These are phyloP conservation scores for Metschnikowia hibisci DNA, from an alignment of 805 yeast genomes.

Conservation along the genomic window DNA sequence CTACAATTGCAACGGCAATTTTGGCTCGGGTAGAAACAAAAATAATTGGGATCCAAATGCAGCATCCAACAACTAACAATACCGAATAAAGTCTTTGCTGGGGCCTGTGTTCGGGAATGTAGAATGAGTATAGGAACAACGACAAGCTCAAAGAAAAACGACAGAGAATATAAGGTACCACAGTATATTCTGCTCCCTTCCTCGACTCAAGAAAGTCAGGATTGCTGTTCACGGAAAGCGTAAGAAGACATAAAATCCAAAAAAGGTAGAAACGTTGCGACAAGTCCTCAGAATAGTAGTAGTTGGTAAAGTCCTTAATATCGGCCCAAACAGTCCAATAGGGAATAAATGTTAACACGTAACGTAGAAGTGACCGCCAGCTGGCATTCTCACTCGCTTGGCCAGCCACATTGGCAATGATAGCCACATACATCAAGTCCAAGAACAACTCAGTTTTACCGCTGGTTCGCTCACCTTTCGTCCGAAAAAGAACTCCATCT, in stretches of 20 bases:
- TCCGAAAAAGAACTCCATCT: slow-evolving; percentile 52
- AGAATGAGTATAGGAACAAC: slow-evolving; percentile 40
- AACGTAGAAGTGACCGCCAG: slow-evolving; percentile 45
- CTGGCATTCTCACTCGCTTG: slow-evolving; percentile 48
- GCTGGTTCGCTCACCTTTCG: slow-evolving; percentile 51
- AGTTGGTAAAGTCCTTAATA: slow-evolving; percentile 59
- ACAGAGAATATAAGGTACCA: slow-evolving; percentile 48
- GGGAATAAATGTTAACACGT: slow-evolving; percentile 50
- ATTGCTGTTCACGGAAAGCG: slow-evolving; percentile 49
- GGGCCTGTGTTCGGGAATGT: slow-evolving; percentile 45
- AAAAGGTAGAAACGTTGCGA: slow-evolving; percentile 49
- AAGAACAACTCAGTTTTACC: slow-evolving; percentile 54
- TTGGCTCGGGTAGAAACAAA: slow-evolving; percentile 44
- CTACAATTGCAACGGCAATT: slow-evolving; percentile 41
- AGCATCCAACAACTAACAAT: slow-evolving; percentile 30
- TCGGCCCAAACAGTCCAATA: slow-evolving; percentile 68
- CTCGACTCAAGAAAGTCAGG: slow-evolving; percentile 32
- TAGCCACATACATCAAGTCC: slow-evolving; percentile 62
- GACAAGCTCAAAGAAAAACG: slow-evolving; percentile 36
- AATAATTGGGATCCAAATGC: slow-evolving; percentile 51
- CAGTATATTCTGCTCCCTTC: slow-evolving; percentile 39
- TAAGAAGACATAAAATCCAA: slow-evolving; percentile 49
- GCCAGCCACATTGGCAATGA: slow-evolving; percentile 56
- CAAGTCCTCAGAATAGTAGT: slow-evolving; percentile 58
- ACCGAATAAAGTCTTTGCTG: slow-evolving; percentile 44